Evolutionary conservation across 176 grass and related monocot species (phyloP).

Genomic region (Eragrostis curvula): DNA sequence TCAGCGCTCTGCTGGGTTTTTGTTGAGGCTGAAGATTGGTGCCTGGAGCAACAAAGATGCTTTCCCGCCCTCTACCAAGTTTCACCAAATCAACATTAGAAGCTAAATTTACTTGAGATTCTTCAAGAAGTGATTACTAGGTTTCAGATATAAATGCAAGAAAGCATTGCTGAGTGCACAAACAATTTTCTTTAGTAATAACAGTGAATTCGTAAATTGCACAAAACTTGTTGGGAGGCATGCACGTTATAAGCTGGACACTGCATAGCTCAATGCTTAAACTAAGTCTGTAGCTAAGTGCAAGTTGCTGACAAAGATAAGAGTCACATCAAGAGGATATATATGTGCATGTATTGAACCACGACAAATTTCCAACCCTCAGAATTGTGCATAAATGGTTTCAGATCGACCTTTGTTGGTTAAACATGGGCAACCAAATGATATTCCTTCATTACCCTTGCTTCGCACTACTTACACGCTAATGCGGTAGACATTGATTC

Average conservation of each 20-base stretch:
- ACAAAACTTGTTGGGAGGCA: not conserved
- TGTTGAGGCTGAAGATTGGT: conserved; percentile 54
- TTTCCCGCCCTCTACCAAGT: conserved; percentile 84
- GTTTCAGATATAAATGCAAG: not conserved
- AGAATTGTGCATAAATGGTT: not conserved
- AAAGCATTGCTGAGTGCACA: not conserved
- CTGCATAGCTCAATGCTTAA: not conserved
- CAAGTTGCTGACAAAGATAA: not conserved
- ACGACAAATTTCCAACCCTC: not conserved
- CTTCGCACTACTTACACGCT: not conserved
- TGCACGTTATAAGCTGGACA: not conserved
- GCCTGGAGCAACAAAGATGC: conserved; percentile 68
- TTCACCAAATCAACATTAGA: conserved; percentile 37
- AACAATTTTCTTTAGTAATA: not conserved
- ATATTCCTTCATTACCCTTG: not conserved
- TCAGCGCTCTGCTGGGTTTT: conserved; percentile 53
- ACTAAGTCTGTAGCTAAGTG: not conserved
- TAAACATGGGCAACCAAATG: too few species aligned
- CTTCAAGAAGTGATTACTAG: not conserved
- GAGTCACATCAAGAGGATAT: not conserved
- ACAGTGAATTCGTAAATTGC: not conserved
- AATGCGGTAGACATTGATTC: not conserved
- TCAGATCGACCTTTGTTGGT: too few species aligned
- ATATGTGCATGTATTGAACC: not conserved
- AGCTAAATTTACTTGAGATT: not conserved